Evolutionary conservation across 176 grass and related monocot species (phyloP).

Genomic region (Oryza meridionalis): DNA sequence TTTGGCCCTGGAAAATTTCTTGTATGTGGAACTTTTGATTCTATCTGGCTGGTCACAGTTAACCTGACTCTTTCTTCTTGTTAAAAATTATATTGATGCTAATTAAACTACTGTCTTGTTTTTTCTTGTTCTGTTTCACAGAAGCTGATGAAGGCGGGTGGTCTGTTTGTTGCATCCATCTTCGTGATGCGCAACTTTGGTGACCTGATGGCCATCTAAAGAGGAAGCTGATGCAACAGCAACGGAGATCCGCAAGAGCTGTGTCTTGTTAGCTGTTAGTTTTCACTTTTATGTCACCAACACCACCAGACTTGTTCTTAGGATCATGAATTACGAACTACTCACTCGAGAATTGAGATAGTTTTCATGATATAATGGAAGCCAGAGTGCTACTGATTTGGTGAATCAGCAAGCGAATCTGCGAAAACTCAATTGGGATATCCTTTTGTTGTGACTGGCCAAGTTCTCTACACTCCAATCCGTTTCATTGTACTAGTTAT

Average conservation of each 20-base stretch:
- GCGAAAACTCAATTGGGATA: not conserved
- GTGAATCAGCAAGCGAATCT: not conserved
- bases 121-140: constrained; percentile 18
- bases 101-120: constrained; percentile 7
- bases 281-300: not conserved
- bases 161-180: constrained; percentile 62
- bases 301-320: not conserved
- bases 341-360: not conserved
- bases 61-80: not conserved
- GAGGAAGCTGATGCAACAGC: not conserved
- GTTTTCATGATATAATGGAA: constrained; percentile 17
- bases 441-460: not conserved
- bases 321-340: not conserved
- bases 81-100: not conserved
- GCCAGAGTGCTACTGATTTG: not conserved
- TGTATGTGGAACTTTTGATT: not conserved
- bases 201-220: constrained; percentile 57
- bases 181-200: constrained; percentile 57
- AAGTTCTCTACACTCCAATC: not conserved
- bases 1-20: not conserved
- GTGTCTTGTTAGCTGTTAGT: not conserved
- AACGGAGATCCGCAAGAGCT: not conserved
- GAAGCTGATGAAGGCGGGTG: constrained; percentile 50
- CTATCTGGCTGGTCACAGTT: not conserved
- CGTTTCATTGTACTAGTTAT: not conserved